These are phyloP conservation scores for Aureobasidium melanogenum DNA, from an alignment of 2,329 filamentous ascomycete species.

Conservation along the genomic window DNA sequence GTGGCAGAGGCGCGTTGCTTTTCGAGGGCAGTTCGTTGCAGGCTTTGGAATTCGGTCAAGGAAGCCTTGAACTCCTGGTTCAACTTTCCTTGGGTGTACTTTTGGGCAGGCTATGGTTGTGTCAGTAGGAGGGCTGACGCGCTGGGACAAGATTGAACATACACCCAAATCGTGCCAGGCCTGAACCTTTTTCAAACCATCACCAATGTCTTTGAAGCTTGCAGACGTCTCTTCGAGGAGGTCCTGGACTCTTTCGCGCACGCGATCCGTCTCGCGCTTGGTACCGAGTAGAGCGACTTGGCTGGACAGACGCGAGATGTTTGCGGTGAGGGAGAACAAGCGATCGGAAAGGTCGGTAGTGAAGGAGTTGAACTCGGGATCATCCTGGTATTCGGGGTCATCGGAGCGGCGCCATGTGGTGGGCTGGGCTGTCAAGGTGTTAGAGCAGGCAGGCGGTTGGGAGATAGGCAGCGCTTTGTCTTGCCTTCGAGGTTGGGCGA, in stretches of 20 bases:
- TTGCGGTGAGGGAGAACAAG: conserved; percentile 80
- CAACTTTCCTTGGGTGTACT: conserved; percentile 92
- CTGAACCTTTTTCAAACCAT: conserved; percentile 87
- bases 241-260: conserved; percentile 83
- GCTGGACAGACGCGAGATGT: conserved; percentile 74
- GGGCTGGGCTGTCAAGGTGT: conserved; percentile 45
- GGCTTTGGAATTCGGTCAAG: conserved; percentile 79
- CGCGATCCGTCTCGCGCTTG: conserved; percentile 79
- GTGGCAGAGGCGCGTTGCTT: conserved; percentile 82
- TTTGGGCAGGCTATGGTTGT: conserved; percentile 67
- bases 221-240: conserved; percentile 77
- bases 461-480: neutral
- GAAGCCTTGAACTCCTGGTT: conserved; percentile 86
- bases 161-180: conserved; percentile 61
- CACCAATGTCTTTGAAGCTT: conserved; percentile 83
- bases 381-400: conserved; percentile 73
- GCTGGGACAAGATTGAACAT: conserved; percentile 32
- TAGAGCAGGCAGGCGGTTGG: neutral
- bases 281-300: conserved; percentile 83
- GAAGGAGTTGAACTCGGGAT: conserved; percentile 81
- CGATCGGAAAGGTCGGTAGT: conserved; percentile 78
- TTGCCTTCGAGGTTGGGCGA: conserved; percentile 18
- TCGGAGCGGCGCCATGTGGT: conserved; percentile 58
- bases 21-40: conserved; percentile 85
- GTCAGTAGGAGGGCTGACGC: conserved; percentile 11